A percentile compares a stretch with the other conserved stretches of the same genome.
Conservation (phyloP, 495 filamentous ascomycete species). For the Aspergillus asperescens region DNA sequence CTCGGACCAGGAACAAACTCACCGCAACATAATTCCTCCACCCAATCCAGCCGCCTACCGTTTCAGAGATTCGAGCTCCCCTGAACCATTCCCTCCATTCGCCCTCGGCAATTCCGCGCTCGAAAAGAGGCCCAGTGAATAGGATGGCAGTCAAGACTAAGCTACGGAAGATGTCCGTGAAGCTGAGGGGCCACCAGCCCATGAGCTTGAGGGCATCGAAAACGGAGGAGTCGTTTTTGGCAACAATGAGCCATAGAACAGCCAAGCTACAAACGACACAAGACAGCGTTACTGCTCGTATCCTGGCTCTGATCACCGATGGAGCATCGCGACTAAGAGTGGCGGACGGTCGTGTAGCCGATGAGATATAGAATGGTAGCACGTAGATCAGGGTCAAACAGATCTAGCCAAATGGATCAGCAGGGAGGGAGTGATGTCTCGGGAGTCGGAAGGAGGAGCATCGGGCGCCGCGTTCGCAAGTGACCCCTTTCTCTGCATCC, state of each 20-base stretch:
- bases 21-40: slow-evolving; percentile 63
- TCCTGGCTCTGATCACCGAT: slow-evolving; percentile 80
- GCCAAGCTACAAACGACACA: slow-evolving; percentile 55
- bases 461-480: neutral
- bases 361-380: slow-evolving; percentile 80
- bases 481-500: slow-evolving; percentile 1
- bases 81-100: slow-evolving; percentile 63
- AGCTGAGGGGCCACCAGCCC: slow-evolving; percentile 68
- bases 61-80: slow-evolving; percentile 36
- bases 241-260: slow-evolving; percentile 57
- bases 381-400: slow-evolving; percentile 82
- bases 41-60: slow-evolving; percentile 56
- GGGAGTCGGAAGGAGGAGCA: neutral
- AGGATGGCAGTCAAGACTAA: slow-evolving; percentile 69
- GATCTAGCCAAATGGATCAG: slow-evolving; percentile 41
- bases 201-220: slow-evolving; percentile 56
- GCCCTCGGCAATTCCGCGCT: slow-evolving; percentile 63
- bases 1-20: slow-evolving; percentile 17
- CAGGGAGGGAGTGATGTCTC: neutral
- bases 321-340: slow-evolving; percentile 81
- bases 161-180: slow-evolving; percentile 51
- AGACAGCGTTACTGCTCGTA: slow-evolving; percentile 68
- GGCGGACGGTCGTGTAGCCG: slow-evolving; percentile 73
- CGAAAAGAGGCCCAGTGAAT: slow-evolving; percentile 80
- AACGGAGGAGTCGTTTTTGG: slow-evolving; percentile 39